Base-by-base conservation (phyloP, 176 grass and related monocot genomes). In the Musa troglodytarum region DNA sequence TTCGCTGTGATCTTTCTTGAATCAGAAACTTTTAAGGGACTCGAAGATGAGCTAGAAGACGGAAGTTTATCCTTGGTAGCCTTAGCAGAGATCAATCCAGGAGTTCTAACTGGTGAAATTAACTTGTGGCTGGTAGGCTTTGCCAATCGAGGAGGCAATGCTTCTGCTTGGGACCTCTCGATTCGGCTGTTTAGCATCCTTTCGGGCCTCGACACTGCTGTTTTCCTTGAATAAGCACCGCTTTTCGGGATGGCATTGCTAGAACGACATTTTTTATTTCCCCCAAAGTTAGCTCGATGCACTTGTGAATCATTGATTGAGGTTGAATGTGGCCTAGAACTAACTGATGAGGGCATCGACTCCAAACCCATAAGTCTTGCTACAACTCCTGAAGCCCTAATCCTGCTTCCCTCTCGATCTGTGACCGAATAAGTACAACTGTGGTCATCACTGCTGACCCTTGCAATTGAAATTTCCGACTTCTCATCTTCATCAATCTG, bases 361-460 rank as follows among this genome's bases (percentile, higher is more conserved):
- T 94, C 84, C 82, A 99, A 82, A 78, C 95, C 95, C 95, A 99
- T 94, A 78, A 99, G 88, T 76, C 91, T 83, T 52, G 91, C 91
- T 20, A 99, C 95, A 2, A 94, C 88, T 53, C 90, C 88, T 11
- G 91, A 84, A 51, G 82, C 71, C 63, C 74, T 89, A 63, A 70
- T 82, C 1, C 14, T 50, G 71, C 61, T 85, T 76, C 78, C 78
- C 87, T 92, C 90, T 57, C 88, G 86, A 50, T 92, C 91, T 17
- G 79, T 72, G 0, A 86, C 84, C 22, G 95, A 99, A 66, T 88
- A 94, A 19, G 90, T 78, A 54, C 80, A 92, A 25, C 87, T 89
- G 54, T 85, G 85, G 11, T 92, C 89, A 24, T 86, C 34, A 43
- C 34, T 89, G 71, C 82, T 92, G 80, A 80, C 88, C 73, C 74